These are phyloP conservation scores for Echium plantagineum DNA, from an alignment of 257 asterid genomes.

Conservation along the genomic window DNA sequence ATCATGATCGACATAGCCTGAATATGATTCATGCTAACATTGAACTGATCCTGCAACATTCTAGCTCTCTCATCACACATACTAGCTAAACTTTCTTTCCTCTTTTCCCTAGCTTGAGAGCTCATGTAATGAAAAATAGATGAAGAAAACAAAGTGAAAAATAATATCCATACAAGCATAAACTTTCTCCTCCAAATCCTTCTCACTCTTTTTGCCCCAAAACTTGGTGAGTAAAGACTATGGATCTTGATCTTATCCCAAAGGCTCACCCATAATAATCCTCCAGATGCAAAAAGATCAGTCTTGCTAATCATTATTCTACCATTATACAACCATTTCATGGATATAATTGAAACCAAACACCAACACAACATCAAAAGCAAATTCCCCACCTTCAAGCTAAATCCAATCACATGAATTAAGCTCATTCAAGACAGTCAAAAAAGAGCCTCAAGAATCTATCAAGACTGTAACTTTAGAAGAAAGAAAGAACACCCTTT, in stretches of 20 bases:
- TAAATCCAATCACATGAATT: conserved; percentile 63
- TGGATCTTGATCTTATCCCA: conserved; percentile 59
- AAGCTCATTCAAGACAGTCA: conserved; percentile 55
- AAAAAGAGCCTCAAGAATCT: conserved; percentile 13
- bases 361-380: conserved; percentile 58
- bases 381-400: conserved; percentile 74
- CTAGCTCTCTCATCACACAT: conserved; percentile 98
- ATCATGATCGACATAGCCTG: conserved; percentile 94
- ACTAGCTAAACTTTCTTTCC: conserved; percentile 77
- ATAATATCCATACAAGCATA: conserved; percentile 38
- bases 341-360: conserved; percentile 54
- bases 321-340: conserved; percentile 63
- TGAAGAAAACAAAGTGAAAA: conserved; percentile 28
- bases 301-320: conserved; percentile 57
- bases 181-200: conserved; percentile 56
- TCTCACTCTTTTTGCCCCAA: conserved; percentile 37
- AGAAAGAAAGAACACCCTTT: conserved; percentile 4
- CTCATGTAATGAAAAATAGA: conserved; percentile 44
- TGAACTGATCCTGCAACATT: conserved; percentile 96
- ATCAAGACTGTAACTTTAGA: conserved; percentile 9
- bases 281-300: conserved; percentile 41
- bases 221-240: conserved; percentile 40
- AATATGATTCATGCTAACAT: conserved; percentile 89
- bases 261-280: conserved; percentile 45
- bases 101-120: conserved; percentile 51